Evolutionary conservation across 2,329 filamentous ascomycete genomes (phyloP).

Genomic region (Stachybotrys chlorohalonatus): DNA sequence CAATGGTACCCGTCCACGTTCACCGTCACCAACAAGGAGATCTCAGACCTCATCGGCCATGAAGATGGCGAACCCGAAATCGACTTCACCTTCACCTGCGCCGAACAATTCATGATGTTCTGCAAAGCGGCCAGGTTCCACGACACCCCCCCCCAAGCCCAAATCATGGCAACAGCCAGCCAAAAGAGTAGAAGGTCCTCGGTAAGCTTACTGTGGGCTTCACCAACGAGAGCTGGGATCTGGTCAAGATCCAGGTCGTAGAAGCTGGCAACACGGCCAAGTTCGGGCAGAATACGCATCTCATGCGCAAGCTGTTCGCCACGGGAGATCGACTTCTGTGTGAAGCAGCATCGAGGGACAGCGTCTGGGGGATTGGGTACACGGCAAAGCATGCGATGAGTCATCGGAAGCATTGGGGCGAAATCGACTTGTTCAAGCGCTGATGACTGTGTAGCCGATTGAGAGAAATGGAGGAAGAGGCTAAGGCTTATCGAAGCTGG

Average conservation of each 20-base stretch:
- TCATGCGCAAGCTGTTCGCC: slow-evolving; percentile 17
- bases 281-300: slow-evolving; percentile 18
- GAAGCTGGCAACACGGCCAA: slow-evolving; percentile 22
- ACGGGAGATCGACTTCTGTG: slow-evolving; percentile 20
- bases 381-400: slow-evolving; percentile 17
- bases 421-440: slow-evolving; percentile 19
- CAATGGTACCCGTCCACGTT: slow-evolving; percentile 23
- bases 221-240: slow-evolving; percentile 16
- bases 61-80: slow-evolving; percentile 6
- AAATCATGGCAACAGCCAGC: slow-evolving; percentile 14
- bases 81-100: slow-evolving; percentile 21
- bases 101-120: slow-evolving; percentile 34
- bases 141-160: slow-evolving; percentile 13
- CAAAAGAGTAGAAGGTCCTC: slow-evolving; percentile 19
- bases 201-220: slow-evolving; percentile 17
- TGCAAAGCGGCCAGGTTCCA: slow-evolving; percentile 27
- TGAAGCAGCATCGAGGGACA: slow-evolving; percentile 19
- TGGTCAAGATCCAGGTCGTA: slow-evolving; percentile 20
- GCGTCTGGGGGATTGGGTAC: slow-evolving; percentile 25
- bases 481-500: background rate
- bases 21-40: slow-evolving; percentile 15
- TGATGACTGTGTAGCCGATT: slow-evolving; percentile 16
- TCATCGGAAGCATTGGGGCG: slow-evolving; percentile 16
- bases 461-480: slow-evolving; percentile 1
- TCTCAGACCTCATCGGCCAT: slow-evolving; percentile 16